Base-by-base conservation (phyloP, 257 asterid species). In the Cordia subcordata region DNA sequence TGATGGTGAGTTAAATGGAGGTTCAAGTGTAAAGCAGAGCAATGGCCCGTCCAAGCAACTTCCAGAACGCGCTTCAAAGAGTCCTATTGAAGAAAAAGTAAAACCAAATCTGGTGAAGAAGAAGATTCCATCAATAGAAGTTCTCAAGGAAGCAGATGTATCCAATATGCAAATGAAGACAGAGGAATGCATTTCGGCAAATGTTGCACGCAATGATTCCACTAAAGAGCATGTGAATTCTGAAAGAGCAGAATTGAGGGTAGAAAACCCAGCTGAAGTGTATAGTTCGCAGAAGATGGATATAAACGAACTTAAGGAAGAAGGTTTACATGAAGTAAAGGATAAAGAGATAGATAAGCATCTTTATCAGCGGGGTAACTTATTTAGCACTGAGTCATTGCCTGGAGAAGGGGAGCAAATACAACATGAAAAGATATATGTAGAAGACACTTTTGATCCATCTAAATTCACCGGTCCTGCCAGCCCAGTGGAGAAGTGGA, bases 401-500 rank as follows among this genome's bases (percentile, higher is more conserved):
- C 33, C 76, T 27, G 47, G 42, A 15, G 81, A 68, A 52, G 66
- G 55, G 32, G 50, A 57, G 65, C 50, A 68, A 46, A 51, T 45
- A 20, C n/a, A 47, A 14, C 33, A 64, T 13, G 69, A 64, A 65
- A 50, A 53, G 45, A 65, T 53, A 45, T 46, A 52, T 46, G 22
- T 61, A 21, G 82, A 67, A 60, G 64, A 70, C 53, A 60, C 66
- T 49, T 74, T 80, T 33, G 81, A 73, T 55, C 83, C 81, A 8
- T 78, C 82, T 10, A 67, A 70, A 13, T 77, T 86, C 49, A 51
- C 67, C 0, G 84, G 82, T 55, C 82, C 80, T 10, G 14, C 72
- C 15, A 76, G 90, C 65, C 95, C 92, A 0, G 85, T 79, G 57
- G 79, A 68, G 18, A 85, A 82, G 75, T 87, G 95, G 95, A 77